Evolutionary conservation across 768 basidiomycete genomes (phyloP).

Genomic region (Boletus rubropictus): DNA sequence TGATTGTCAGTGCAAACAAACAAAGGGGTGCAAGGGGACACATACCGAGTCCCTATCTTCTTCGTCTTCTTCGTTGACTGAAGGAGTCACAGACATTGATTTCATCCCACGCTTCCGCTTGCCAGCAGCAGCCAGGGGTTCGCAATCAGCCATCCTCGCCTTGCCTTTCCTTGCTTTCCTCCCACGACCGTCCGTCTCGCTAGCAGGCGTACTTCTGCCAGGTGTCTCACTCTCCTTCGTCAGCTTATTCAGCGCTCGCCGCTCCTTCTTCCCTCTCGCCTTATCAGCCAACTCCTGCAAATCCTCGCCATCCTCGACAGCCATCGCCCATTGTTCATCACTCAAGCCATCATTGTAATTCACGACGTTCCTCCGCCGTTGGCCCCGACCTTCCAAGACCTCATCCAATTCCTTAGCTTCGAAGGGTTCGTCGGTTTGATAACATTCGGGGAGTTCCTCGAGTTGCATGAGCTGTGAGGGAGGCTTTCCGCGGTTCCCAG

Average conservation of each 20-base stretch:
- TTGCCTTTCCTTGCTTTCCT: conserved; percentile 57
- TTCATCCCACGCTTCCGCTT: conserved; percentile 76
- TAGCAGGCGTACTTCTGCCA: conserved; percentile 58
- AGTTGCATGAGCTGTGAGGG: conserved; percentile 75
- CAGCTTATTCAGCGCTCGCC: conserved; percentile 54
- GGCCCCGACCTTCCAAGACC: conserved; percentile 70
- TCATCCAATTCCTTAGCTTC: conserved; percentile 54
- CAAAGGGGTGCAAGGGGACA: conserved; percentile 8
- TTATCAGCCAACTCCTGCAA: conserved; percentile 66
- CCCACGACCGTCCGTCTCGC: conserved; percentile 50
- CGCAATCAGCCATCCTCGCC: conserved; percentile 53
- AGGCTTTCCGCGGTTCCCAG: conserved; percentile 72
- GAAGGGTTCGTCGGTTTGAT: conserved; percentile 79
- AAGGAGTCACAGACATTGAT: conserved; percentile 72
- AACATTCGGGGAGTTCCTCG: conserved; percentile 89
- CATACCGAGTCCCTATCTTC: conserved; percentile 69
- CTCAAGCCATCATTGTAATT: conserved; percentile 91
- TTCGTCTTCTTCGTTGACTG: conserved; percentile 66
- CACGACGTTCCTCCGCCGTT: conserved; percentile 76
- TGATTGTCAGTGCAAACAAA: neutral
- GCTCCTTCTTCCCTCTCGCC: conserved; percentile 57
- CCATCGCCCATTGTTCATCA: conserved; percentile 91
- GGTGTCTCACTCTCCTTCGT: conserved; percentile 56
- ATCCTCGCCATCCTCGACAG: conserved; percentile 78
- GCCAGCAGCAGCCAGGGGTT: conserved; percentile 36